A percentile compares a stretch with the other conserved stretches of the same genome.
phyloP scores from a whole-genome alignment of 2,329 filamentous ascomycete species.

The Fusarium ambrosium region DNA sequence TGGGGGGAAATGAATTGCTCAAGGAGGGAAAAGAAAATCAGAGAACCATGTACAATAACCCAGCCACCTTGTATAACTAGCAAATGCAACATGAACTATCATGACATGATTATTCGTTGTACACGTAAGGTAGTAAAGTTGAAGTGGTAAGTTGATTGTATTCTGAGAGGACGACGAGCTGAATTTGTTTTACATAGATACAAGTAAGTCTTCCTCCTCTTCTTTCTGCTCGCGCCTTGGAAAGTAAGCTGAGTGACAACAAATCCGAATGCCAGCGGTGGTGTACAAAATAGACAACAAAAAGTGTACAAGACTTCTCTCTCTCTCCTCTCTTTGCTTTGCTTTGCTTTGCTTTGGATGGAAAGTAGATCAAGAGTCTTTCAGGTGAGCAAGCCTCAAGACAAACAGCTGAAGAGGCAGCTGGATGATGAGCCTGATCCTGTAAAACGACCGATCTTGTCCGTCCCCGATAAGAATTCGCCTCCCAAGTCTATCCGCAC shows the following conservation, averaged over 20 bases:
- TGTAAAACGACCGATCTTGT: constrained; percentile 33
- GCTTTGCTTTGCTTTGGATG: constrained; percentile 7
- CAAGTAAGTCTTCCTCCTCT: constrained; percentile 41
- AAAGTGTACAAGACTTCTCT: constrained; percentile 42
- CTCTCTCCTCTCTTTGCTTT: constrained; percentile 10
- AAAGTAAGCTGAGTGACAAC: constrained; percentile 40
- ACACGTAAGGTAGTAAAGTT: constrained; percentile 1
- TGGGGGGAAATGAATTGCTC: neutral
- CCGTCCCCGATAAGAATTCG: constrained; percentile 25
- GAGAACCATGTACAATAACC: neutral
- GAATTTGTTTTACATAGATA: constrained; percentile 47
- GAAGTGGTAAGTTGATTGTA: constrained; percentile 44
- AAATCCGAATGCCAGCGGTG: constrained; percentile 45
- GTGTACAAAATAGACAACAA: constrained; percentile 46
- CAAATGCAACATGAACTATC: neutral
- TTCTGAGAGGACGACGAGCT: constrained; percentile 46
- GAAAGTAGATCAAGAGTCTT: constrained; percentile 19
- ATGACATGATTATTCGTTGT: neutral
- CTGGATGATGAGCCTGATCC: neutral
- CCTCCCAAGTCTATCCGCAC: constrained; percentile 37
- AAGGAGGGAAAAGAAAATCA: neutral
- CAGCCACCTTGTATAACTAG: neutral
- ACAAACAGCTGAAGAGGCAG: neutral
- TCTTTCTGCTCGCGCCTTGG: constrained; percentile 35
- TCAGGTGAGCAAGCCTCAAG: neutral